Evolutionary conservation across 2,329 filamentous ascomycete species (phyloP).

Genomic region (Penicillium sp.): DNA sequence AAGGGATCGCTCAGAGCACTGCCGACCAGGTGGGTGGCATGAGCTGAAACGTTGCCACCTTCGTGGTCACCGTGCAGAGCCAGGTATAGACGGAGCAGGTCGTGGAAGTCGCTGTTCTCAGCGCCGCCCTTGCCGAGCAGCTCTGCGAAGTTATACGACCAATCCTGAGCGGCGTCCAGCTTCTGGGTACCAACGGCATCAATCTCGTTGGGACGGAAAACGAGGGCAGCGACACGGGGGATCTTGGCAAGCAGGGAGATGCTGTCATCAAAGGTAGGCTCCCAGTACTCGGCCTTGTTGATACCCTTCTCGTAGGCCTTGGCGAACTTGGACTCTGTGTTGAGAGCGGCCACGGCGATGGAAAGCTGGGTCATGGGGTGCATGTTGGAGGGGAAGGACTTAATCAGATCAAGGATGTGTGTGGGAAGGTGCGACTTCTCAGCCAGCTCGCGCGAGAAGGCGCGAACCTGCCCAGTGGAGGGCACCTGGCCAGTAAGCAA

Average conservation of each 20-base stretch:
- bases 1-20: constrained; percentile 92
- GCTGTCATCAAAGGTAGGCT: constrained; percentile 92
- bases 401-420: constrained; percentile 83
- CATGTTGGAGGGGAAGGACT: constrained; percentile 80
- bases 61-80: constrained; percentile 98
- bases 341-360: constrained; percentile 90
- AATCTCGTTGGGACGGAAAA: constrained; percentile 82
- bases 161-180: constrained; percentile 82
- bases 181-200: constrained; percentile 69
- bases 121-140: constrained; percentile 88
- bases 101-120: constrained; percentile 72
- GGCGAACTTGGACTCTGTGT: constrained; percentile 90
- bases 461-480: constrained; percentile 73
- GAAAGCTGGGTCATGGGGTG: constrained; percentile 99
- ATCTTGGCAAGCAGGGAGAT: constrained; percentile 94
- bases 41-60: constrained; percentile 94
- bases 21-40: constrained; percentile 90
- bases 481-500: constrained; percentile 91
- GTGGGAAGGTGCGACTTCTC: constrained; percentile 77
- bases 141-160: constrained; percentile 97
- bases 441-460: constrained; percentile 79
- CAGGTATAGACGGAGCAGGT: constrained; percentile 87
- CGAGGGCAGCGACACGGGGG: constrained; percentile 92
- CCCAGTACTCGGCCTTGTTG: constrained; percentile 97
- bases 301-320: constrained; percentile 87